Evolutionary conservation across 352 stramenopile species (phyloP).

Genomic region (Phytopythium chamaehyphon): DNA sequence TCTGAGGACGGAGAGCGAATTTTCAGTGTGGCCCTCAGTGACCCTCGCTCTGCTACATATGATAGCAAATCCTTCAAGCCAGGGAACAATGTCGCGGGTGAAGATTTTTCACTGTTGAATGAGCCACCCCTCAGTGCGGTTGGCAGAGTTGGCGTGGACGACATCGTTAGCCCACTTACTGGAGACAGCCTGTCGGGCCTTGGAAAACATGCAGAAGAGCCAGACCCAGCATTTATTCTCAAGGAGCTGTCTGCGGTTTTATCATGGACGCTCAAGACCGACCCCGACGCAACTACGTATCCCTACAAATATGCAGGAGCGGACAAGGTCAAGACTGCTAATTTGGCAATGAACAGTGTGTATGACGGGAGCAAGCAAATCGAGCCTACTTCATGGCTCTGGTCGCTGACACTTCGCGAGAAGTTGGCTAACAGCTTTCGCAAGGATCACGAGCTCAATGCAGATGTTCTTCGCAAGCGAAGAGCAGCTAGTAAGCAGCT

Average conservation of each 20-base stretch:
- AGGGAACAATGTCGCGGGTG: no score
- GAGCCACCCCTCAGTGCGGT: conserved; percentile 36
- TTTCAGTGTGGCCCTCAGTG: conserved; percentile 25
- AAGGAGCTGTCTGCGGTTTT: conserved; percentile 47
- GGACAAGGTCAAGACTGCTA: not conserved
- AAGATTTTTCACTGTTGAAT: conserved; percentile 34
- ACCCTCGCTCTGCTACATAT: conserved; percentile 26
- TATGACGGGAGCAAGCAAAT: not conserved
- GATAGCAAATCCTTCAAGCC: no score
- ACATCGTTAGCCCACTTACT: conserved; percentile 62
- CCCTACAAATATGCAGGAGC: conserved; percentile 10
- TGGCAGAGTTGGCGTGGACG: conserved; percentile 10
- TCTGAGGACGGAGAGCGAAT: no score
- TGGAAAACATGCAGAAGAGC: conserved; percentile 50
- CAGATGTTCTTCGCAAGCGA: conserved; percentile 25
- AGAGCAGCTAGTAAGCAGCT: conserved; percentile 9
- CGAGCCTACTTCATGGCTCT: conserved; percentile 45
- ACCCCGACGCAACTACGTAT: conserved; percentile 14
- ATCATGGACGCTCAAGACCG: conserved; percentile 35
- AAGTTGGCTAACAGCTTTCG: conserved; percentile 26
- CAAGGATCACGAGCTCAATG: conserved; percentile 64
- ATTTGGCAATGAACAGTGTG: not conserved
- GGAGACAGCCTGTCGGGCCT: conserved; percentile 29
- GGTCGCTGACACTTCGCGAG: conserved; percentile 46
- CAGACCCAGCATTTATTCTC: conserved; percentile 50